Evolutionary conservation across 2,329 filamentous ascomycete genomes (phyloP), one percentile per base, ranked within the genome.

Genomic region (Pyrenochaeta sp.): DNA sequence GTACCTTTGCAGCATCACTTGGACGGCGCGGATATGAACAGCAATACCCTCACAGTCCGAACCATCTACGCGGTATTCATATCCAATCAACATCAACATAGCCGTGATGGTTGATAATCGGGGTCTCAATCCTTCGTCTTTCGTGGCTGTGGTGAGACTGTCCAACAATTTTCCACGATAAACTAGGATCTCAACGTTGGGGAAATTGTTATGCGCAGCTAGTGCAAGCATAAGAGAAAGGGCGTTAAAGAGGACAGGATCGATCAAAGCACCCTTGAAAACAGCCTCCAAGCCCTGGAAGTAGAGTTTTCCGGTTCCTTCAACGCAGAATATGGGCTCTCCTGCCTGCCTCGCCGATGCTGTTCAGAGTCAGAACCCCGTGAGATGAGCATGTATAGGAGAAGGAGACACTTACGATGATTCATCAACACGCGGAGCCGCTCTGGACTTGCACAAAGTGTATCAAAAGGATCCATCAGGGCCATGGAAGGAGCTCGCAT

Each of bases 51-150:
- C 27, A 3, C 41, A 36, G 22, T 44, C 26, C 6, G 42, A 35
- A 6, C 43, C 48, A 29, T 58, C 50, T 3, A 52, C 43, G 31
- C 32, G 29, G 43, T 45, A 55, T 37, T 58, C 52, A 19, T 53
- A 60, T 11, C 57, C 49, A n/a, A 58, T 52, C 17, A 58, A 23
- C 24, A 58, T n/a, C 20, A 58, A 27, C 45, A 58, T 60, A 5
- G 53, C 54, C 10, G 48, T 50, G 6, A 58, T 29, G 3, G 49
- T 58, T 10, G 54, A 53, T 3, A 54, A 41, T 18, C 41, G 30
- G 7, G 51, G 51, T 8, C 49, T 37, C 17, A 29, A 35, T 6
- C 27, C 13, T 7, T 41, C 21, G 29, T 47, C 20, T 7, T 22
- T 29, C 40, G 53, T 51, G 23, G 46, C 30, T 3, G 24, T 34